These are phyloP conservation scores for Spiraea crenata DNA, from an alignment of 331 rosid species.

Conservation along the genomic window DNA sequence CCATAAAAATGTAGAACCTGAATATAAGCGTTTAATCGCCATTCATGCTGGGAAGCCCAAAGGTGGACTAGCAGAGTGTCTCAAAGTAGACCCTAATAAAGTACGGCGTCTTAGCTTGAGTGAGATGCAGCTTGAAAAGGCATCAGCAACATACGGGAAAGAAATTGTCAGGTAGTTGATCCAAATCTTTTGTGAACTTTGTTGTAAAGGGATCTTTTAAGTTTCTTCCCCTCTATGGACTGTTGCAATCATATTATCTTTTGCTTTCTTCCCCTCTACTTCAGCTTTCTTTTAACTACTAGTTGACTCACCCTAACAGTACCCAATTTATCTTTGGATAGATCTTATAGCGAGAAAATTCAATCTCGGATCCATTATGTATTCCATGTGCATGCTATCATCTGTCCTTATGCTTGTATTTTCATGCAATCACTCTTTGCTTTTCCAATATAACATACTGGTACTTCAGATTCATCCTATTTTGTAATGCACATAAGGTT, in stretches of 20 bases:
- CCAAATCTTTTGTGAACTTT: background rate
- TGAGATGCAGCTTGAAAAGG: constrained; percentile 84
- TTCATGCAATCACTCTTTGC: background rate
- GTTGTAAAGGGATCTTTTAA: background rate
- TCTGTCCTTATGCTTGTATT: background rate
- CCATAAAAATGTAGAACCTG: constrained; percentile 44
- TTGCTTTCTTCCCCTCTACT: background rate
- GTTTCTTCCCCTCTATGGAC: background rate
- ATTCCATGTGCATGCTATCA: background rate
- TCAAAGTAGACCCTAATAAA: constrained; percentile 78
- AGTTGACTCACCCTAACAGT: background rate
- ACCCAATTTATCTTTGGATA: background rate
- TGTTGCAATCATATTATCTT: background rate
- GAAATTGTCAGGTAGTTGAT: constrained; percentile 73
- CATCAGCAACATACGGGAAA: constrained; percentile 60
- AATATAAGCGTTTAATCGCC: constrained; percentile 77
- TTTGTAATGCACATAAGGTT: background rate
- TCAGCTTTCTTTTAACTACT: background rate
- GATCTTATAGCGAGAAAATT: background rate
- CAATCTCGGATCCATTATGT: background rate
- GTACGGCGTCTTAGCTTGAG: constrained; percentile 94
- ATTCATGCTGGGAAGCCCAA: constrained; percentile 99
- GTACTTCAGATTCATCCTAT: background rate
- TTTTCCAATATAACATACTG: no score
- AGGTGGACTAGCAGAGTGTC: constrained; percentile 84